These are phyloP conservation scores for Scedosporium boydii DNA, from an alignment of 2,329 filamentous ascomycete species.

Conservation along the genomic window DNA sequence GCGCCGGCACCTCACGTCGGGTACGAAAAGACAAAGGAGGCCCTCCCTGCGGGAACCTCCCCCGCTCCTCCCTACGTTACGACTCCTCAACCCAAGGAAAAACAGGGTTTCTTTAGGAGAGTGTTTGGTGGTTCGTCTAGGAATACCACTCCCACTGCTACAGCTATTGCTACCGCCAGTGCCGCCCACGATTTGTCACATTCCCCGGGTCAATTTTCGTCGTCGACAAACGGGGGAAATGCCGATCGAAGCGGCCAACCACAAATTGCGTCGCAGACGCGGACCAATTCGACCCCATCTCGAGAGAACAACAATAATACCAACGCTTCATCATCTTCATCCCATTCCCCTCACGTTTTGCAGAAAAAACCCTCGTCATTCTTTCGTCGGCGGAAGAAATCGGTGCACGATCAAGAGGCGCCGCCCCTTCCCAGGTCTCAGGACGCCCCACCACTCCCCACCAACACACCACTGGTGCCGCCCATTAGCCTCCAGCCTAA, in stretches of 20 bases:
- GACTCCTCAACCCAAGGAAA: slow-evolving; percentile 49
- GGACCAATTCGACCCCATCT: slow-evolving; percentile 33
- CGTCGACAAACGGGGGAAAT: slow-evolving; percentile 25
- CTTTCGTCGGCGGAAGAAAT: slow-evolving; percentile 90
- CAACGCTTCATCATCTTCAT: slow-evolving; percentile 17
- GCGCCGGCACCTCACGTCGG: slow-evolving; percentile 49
- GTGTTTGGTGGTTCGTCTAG: slow-evolving; percentile 68
- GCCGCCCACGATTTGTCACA: slow-evolving; percentile 6
- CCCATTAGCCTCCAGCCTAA: slow-evolving; percentile 21
- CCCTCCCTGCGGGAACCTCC: slow-evolving; percentile 38
- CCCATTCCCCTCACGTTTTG: slow-evolving; percentile 42
- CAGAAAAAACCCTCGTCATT: slow-evolving; percentile 93
- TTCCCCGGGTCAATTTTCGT: slow-evolving; percentile 19
- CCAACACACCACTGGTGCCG: slow-evolving; percentile 20
- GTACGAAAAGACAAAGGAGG: slow-evolving; percentile 49
- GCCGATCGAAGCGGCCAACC: slow-evolving; percentile 17
- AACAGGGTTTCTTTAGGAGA: slow-evolving; percentile 83
- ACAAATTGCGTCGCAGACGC: slow-evolving; percentile 4
- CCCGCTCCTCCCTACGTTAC: slow-evolving; percentile 32
- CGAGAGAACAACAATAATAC: slow-evolving; percentile 27
- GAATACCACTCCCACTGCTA: slow-evolving; percentile 21
- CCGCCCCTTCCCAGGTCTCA: slow-evolving; percentile 47
- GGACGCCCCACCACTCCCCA: slow-evolving; percentile 17
- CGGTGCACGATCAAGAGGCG: slow-evolving; percentile 55
- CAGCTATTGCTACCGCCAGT: not conserved